Base-by-base conservation (phyloP, 2,329 filamentous ascomycete species). In the Colletotrichum noveboracense region DNA sequence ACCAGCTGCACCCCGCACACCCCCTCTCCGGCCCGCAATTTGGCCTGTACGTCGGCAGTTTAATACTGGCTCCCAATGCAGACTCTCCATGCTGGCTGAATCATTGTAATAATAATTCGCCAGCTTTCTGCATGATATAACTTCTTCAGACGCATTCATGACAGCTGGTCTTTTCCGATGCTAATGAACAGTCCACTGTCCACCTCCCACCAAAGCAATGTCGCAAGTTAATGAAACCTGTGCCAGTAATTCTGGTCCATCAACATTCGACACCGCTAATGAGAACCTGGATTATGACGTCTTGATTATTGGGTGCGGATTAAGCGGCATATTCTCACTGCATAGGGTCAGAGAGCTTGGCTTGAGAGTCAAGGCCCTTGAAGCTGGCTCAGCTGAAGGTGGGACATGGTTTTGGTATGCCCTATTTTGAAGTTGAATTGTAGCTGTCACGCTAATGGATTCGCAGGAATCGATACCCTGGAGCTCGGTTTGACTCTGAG, bases 401-500 rank as follows among this genome's bases (percentile, higher is more conserved):
- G 87, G 88, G 1, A 88, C 87, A 3, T 90, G 88, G 87, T 84
- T 82, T 70, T 86, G 84, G 85, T 82, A 78, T 76, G 73, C 21
- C 30, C 9, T 13, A 60, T 9, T 14, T 16, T 26, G 58, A 73
- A n/a, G 43, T 52, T 52, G 43, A 52, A 4, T 52, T 52, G 6
- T 52, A 21, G 43, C n/a, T 52, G 16, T 52, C 43, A 28, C 12
- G 13, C 14, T 52, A 3, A 60, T 16, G 38, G 5, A 58, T 52
- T 12, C 10, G 9, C 10, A 75, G 71, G 69, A 88, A 88, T 70
- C 82, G 84, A 21, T 88, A 88, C 62, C 86, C 87, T 14, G 87
- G 87, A 5, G 86, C 86, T n/a, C 82, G 86, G 55, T 86, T 87
- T 66, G 87, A 89, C 70, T 86, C 86, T 0, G 86, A 88, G 78